Base-by-base conservation (phyloP, 2,329 filamentous ascomycete genomes). In the Beauveria rudraprayagi region DNA sequence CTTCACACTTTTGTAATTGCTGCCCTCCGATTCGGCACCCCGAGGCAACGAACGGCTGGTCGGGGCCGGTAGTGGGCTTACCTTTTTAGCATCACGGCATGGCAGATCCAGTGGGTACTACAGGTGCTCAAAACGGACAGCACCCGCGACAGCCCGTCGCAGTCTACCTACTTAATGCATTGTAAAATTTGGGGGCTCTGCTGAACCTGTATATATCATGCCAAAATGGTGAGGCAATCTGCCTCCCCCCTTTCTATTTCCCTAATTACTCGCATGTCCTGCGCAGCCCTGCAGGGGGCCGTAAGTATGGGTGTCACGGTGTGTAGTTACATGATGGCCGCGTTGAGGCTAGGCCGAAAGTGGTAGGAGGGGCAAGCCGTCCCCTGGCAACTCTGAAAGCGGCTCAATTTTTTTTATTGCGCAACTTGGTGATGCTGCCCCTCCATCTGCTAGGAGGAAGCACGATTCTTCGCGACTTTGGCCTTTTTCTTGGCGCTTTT, bases 331-430 rank as follows among this genome's bases (percentile, higher is more conserved):
- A 37, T 37, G 4, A 48, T 48, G 28, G 55, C 11, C 2, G 28
- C 22, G 22, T 16, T 41, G 34, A 9, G 14, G 51, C 60, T 56
- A 74, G 64, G 30, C 71, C 64, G 2, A 19, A 68, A 56, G 6
- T 10, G 62, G 72, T 66, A 73, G 66, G 72, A 72, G 71, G 72
- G 71, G 71, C 65, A 69, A n/a, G 41, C 37, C 16, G 60, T 37
- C 53, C 50, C 47, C 44, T 52, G 19, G 44, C 50, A n/a, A 28
- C 37, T 17, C 22, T 19, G 19, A 26, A 47, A 17, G 66, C 66
- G 66, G 66, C 65, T 66, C 63, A 62, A 57, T 63, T 55, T 67
- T 67, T 67, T 64, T 58, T 62, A 40, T 53, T 44, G 24, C 46
- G 60, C 53, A 46, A 44, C 53, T 52, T 48, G n/a, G 47, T 41